Conservation (phyloP, 192 early-diverging fungal genomes). For the Coemansia sp. region DNA sequence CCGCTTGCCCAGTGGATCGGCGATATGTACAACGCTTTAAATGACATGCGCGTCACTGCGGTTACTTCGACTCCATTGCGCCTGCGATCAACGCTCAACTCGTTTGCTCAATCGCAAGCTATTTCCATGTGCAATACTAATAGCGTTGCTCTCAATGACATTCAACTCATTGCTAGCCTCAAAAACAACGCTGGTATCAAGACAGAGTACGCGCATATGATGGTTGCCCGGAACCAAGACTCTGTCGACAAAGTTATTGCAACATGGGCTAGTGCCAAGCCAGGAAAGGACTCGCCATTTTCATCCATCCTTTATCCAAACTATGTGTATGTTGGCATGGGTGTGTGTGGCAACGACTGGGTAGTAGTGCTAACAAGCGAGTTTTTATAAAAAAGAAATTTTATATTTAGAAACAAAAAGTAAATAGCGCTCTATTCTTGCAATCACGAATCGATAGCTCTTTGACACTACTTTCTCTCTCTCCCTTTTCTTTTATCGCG, state of each 20-base stretch:
- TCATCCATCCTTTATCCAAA: conserved; percentile 2
- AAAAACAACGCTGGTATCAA: neutral
- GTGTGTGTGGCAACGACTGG: conserved; percentile 11
- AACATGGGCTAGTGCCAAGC: neutral
- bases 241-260: neutral
- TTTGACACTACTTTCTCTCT: neutral
- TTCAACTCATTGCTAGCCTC: neutral
- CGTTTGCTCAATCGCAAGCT: conserved; percentile 13
- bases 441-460: neutral
- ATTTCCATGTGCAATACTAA: conserved; percentile 7
- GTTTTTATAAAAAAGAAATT: neutral
- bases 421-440: neutral
- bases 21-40: conserved; percentile 17
- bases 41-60: conserved; percentile 7
- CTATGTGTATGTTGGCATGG: conserved; percentile 18
- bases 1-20: conserved; percentile 17
- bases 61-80: conserved; percentile 7
- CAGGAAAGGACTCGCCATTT: neutral
- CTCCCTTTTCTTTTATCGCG: neutral
- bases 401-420: neutral
- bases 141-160: neutral
- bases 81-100: conserved; percentile 13
- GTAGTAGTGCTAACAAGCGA: conserved; percentile 18
- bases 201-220: neutral
- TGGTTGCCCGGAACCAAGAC: neutral